Conservation (phyloP, 129 eudicot genomes). For the sunflower (Helianthus annuus) region DNA sequence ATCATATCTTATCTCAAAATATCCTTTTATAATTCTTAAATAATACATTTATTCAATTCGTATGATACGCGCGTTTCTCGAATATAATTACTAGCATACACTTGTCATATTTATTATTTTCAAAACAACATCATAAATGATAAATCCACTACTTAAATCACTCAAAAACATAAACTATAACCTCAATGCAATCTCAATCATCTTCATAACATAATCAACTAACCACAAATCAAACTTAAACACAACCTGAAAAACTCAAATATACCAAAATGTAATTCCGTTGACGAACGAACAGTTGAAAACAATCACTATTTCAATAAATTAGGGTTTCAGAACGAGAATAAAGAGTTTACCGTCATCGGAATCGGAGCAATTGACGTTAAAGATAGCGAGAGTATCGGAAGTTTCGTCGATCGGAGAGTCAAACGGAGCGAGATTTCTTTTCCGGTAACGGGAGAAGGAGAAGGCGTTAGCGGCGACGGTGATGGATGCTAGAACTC, state of each 20-base stretch:
- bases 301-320: neutral
- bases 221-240: too few species aligned
- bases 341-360: slow-evolving; percentile 20
- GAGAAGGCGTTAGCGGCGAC: slow-evolving; percentile 88
- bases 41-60: too few species aligned
- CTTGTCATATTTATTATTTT: neutral
- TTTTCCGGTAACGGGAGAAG: slow-evolving; percentile 66
- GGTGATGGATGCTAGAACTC: slow-evolving; percentile 58
- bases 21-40: too few species aligned
- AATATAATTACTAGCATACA: neutral
- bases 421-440: slow-evolving; percentile 57
- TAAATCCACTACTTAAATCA: too few species aligned
- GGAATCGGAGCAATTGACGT: slow-evolving; percentile 48
- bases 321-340: neutral
- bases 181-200: too few species aligned
- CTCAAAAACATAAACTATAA: neutral
- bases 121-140: neutral
- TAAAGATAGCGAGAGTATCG: slow-evolving; percentile 74
- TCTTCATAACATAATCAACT: too few species aligned
- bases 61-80: too few species aligned
- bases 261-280: too few species aligned
- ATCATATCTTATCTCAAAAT: too few species aligned
- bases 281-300: too few species aligned
- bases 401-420: slow-evolving; percentile 85
- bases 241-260: too few species aligned